These are phyloP conservation scores for Phytophthora pluvialis DNA, from an alignment of 352 stramenopile genomes.

Conservation along the genomic window DNA sequence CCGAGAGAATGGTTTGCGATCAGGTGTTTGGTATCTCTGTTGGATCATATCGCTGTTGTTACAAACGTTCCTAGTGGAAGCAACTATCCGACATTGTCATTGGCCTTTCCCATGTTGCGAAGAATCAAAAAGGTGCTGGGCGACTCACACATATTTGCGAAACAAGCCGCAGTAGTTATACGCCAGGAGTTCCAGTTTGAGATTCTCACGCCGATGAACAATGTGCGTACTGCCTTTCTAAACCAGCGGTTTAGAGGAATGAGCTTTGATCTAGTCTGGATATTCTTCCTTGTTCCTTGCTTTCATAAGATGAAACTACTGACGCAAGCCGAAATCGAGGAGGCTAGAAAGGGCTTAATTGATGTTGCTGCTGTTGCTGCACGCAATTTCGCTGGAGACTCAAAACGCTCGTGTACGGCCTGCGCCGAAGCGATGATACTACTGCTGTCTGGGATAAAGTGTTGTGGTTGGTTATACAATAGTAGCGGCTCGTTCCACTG, in stretches of 20 bases:
- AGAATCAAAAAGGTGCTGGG: not conserved
- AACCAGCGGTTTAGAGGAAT: not conserved
- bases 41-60: constrained; percentile 8
- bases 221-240: not conserved
- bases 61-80: constrained; percentile 5
- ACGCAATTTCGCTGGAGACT: too few relatives aligned
- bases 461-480: too few relatives aligned
- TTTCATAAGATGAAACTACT: not conserved
- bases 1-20: constrained; percentile 14
- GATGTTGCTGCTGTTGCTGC: too few relatives aligned
- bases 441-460: too few relatives aligned
- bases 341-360: too few relatives aligned
- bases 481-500: too few relatives aligned
- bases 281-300: not conserved
- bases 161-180: constrained; percentile 1
- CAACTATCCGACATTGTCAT: constrained; percentile 5
- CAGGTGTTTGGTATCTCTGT: constrained; percentile 5
- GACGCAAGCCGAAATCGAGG: not conserved
- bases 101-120: constrained; percentile 5
- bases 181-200: constrained; percentile 1
- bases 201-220: too few relatives aligned
- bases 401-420: too few relatives aligned
- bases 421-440: too few relatives aligned
- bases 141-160: not conserved
- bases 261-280: not conserved